Evolutionary conservation across 108 stramenopile species (phyloP), one percentile per base, ranked within the genome.

Genomic region (Nitzschia sp.): DNA sequence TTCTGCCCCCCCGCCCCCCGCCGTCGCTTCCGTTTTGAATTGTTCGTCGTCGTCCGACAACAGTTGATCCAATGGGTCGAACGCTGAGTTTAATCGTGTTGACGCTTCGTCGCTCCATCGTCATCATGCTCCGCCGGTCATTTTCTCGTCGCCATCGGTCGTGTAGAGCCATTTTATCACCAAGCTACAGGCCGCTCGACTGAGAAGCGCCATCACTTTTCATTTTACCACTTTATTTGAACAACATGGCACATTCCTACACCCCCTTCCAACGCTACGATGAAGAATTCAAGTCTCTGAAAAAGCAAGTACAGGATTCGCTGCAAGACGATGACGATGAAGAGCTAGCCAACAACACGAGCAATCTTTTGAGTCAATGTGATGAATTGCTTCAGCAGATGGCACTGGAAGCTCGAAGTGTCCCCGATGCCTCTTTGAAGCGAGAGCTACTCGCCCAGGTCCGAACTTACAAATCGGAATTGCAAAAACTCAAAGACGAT

Each of bases 351-450:
- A 25, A n/a, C 61, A 34, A 75, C 80, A 83, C 90, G 31, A 70
- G 79, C 23, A 84, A 74, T 58, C 71, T 97, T 46, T 27, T 98
- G 34, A 68, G 70, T 18, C 96, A 98, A 79, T 93, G 95, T 66
- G 93, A 92, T 38, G 96, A 97, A 63, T 70, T 97, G 32, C 67
- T 98, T 51, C 96, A 98, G 70, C 96, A 97, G 81, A 98, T 98
- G 98, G 89, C 91, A 18, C 62, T 98, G 53, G 98, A 98, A 61
- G 95, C 94, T 4, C 75, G 96, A 27, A 85, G 93, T 45, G 81
- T 82, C 13, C 82, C 82, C 23, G 88, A 94, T 59, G 36, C 89
- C 9, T 17, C 59, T 0, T 28, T 79, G 29, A 94, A 96, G 74
- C 77, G 89, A 18, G 92, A 96, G 35, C 67, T 91, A 35, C 36